These are phyloP conservation scores for Phylloboletellus chloephorus DNA, from an alignment of 1,284 basidiomycete species.

Conservation along the genomic window DNA sequence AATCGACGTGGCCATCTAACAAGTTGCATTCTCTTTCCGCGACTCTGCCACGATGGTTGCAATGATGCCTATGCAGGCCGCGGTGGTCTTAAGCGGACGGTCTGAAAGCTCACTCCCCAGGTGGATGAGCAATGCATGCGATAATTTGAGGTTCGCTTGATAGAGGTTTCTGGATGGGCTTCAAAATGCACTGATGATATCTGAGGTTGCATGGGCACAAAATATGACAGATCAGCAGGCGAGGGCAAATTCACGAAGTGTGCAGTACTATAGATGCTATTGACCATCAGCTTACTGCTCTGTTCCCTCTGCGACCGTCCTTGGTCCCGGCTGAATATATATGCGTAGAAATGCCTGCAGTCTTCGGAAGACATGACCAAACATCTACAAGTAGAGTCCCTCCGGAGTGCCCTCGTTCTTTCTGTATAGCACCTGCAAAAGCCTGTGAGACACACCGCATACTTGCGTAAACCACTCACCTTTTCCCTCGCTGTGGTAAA, in stretches of 20 bases:
- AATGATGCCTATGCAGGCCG: too few relatives aligned
- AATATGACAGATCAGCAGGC: neutral
- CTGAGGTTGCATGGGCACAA: neutral
- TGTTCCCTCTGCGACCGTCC: neutral
- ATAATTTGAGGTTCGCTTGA: neutral
- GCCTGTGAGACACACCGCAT: constrained; percentile 15
- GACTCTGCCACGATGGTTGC: too few relatives aligned
- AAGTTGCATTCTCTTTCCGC: too few relatives aligned
- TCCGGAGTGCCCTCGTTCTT: constrained; percentile 93
- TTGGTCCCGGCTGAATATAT: neutral
- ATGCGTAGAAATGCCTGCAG: constrained; percentile 3
- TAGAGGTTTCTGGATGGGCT: neutral
- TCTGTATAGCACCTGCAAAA: constrained; percentile 71
- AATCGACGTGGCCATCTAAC: too few relatives aligned
- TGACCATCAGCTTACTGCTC: neutral
- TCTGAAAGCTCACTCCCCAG: too few relatives aligned
- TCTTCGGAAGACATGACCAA: constrained; percentile 5
- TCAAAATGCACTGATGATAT: neutral
- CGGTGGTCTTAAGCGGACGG: too few relatives aligned
- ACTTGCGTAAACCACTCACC: constrained; percentile 39
- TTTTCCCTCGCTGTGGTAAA: constrained; percentile 86
- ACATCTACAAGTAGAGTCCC: constrained; percentile 65
- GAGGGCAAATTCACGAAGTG: neutral
- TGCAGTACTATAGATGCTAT: neutral
- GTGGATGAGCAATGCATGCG: neutral